Base-by-base conservation (phyloP, 2,329 filamentous ascomycete species). In the Colletotrichum coccodes region DNA sequence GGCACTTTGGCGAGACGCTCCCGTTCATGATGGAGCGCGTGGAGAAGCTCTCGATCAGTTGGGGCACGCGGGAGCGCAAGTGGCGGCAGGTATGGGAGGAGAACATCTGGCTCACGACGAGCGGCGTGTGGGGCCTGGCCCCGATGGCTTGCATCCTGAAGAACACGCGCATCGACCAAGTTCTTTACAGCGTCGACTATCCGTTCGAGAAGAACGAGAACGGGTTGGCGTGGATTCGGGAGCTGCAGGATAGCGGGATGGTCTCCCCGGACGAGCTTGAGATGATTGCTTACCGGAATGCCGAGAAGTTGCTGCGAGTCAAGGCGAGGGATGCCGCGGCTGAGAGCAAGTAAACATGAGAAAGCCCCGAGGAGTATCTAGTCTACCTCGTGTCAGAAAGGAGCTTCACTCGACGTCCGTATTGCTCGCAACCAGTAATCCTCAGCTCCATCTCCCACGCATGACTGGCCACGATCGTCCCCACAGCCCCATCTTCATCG, bases 91-190 rank as follows among this genome's bases (percentile, higher is more conserved):
- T 89, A 2, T 90, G 85, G 81, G 80, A 84, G 53, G 77, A 82
- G 66, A 90, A 90, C 65, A 76, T 90, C 12, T 89, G 85, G 83
- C 75, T 90, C 30, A 89, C 87, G 1, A 89, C 87, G 2, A 85
- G 82, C 60, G 87, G 87, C 3, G 82, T 85, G 64, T 88, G 85
- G 75, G 82, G 82, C 32, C 68, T 89, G 21, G 80, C 78, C 61
- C 84, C 83, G 6, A 72, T 90, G 77, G 80, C 80, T 2, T 82
- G 79, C 59, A 73, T 85, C 7, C 64, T 84, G 53, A 70, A 81
- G 64, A 83, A 82, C 7, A 86, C 82, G 2, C 79, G 77, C 21
- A 78, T 82, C n/a, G 85, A 88, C 28, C 79, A 80, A 16, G 80
- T 90, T 1, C 63, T 90, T 73, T 89, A 86, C 72, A 88, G 84